These are phyloP conservation scores for Hypoxylon sp. DNA, from an alignment of 2,329 filamentous ascomycete genomes.

Conservation along the genomic window DNA sequence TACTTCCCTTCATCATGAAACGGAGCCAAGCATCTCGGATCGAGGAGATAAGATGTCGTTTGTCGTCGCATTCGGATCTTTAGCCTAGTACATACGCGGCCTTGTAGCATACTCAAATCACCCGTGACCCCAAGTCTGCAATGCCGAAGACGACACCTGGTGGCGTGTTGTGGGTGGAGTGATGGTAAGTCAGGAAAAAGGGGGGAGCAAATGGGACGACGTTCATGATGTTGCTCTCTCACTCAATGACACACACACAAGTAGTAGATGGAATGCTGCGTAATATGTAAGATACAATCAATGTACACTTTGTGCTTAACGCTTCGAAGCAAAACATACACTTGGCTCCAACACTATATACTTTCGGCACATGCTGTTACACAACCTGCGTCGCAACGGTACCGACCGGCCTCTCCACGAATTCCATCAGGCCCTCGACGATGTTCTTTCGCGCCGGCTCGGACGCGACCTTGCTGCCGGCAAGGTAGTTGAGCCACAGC, in stretches of 20 bases:
- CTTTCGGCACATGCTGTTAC: conserved; percentile 42
- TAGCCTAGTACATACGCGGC: conserved; percentile 36
- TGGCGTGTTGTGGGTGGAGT: conserved; percentile 13
- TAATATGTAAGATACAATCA: conserved; percentile 38
- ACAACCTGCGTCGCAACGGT: conserved; percentile 85
- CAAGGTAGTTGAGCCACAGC: conserved; percentile 91
- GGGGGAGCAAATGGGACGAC: conserved; percentile 17
- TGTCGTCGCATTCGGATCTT: conserved; percentile 39
- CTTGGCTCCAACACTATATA: conserved; percentile 41
- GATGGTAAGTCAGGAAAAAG: background rate
- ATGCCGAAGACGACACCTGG: conserved; percentile 30
- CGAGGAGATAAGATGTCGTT: conserved; percentile 33
- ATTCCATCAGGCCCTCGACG: conserved; percentile 86
- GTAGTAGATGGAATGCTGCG: conserved; percentile 31
- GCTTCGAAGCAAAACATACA: conserved; percentile 21
- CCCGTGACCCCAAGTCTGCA: conserved; percentile 27
- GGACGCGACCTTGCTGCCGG: conserved; percentile 86
- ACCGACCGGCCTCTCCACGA: conserved; percentile 88
- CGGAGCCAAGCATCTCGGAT: conserved; percentile 34
- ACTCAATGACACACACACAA: conserved; percentile 22
- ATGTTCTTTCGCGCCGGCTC: conserved; percentile 84
- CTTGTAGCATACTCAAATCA: conserved; percentile 32
- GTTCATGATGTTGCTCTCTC: conserved; percentile 23
- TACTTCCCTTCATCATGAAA: conserved; percentile 32
- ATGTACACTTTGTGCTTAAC: conserved; percentile 30